Conservation (phyloP, 2,329 filamentous ascomycete genomes). For the Verticillium nonalfalfae region DNA sequence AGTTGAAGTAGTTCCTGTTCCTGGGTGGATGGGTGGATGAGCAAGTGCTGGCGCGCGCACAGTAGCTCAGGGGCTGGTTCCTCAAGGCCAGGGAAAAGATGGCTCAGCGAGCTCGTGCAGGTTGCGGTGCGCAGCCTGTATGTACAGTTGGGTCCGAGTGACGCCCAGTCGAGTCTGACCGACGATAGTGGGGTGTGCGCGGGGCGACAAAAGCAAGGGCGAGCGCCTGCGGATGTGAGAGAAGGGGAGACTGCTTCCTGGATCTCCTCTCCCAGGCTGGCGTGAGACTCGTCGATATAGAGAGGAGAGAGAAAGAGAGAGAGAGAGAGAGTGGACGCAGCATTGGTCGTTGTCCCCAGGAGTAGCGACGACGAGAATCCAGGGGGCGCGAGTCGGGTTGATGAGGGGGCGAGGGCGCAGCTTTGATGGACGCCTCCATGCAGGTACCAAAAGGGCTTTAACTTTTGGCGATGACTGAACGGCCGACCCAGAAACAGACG, state of each 20-base stretch:
- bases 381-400: not conserved
- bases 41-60: not conserved
- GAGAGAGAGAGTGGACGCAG: not conserved
- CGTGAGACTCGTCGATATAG: no score
- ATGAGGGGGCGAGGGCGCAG: not conserved
- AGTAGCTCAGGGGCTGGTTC: not conserved
- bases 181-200: not conserved
- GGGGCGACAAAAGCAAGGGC: not conserved
- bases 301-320: not conserved
- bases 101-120: not conserved
- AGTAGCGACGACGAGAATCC: not conserved
- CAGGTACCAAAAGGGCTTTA: not conserved
- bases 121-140: not conserved
- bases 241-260: not conserved
- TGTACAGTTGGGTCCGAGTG: not conserved
- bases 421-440: not conserved
- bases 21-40: not conserved
- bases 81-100: not conserved
- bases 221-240: not conserved
- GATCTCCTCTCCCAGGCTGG: no score
- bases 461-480: not conserved
- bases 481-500: not conserved
- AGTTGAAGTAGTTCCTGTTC: not conserved
- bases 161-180: not conserved
- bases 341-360: not conserved